These are phyloP conservation scores for Didymella segeticola DNA, from an alignment of 2,329 filamentous ascomycete genomes.

Conservation along the genomic window DNA sequence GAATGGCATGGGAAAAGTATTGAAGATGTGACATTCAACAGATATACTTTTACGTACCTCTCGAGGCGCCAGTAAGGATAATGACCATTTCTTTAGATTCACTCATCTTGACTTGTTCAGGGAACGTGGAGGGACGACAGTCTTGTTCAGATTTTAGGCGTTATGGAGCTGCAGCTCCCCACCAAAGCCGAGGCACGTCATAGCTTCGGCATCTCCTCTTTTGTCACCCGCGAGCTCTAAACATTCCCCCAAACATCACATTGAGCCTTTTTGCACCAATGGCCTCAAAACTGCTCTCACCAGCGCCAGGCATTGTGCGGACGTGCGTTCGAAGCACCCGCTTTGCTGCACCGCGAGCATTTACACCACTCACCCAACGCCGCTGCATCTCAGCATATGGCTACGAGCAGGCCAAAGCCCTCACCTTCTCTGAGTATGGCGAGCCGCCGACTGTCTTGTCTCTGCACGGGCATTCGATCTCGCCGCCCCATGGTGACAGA, in stretches of 20 bases:
- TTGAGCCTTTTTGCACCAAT: conserved; percentile 22
- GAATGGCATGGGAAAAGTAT: neutral
- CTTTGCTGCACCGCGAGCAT: conserved; percentile 11
- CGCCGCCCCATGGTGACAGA: conserved; percentile 71
- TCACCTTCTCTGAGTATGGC: conserved; percentile 76
- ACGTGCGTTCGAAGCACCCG: conserved; percentile 21
- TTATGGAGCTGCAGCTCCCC: conserved; percentile 12
- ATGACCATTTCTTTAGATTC: conserved; percentile 52
- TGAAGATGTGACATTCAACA: too few species aligned
- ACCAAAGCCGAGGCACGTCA: conserved; percentile 37
- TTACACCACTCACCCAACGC: conserved; percentile 30
- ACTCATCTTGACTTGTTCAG: conserved; percentile 31
- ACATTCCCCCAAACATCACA: conserved; percentile 12
- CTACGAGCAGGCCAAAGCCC: conserved; percentile 84
- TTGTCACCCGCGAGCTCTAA: conserved; percentile 12
- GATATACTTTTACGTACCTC: conserved; percentile 60
- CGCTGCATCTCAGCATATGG: conserved; percentile 69
- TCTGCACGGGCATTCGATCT: conserved; percentile 78
- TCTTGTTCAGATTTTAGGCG: neutral
- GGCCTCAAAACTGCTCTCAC: conserved; percentile 33
- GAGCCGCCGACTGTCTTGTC: conserved; percentile 75
- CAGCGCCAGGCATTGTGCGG: conserved; percentile 24
- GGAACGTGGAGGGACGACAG: too few species aligned
- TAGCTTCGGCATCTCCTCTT: conserved; percentile 28
- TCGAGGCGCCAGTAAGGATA: conserved; percentile 67